Percentiles rank a stretch among this genome's conserved stretches.
phyloP scores from a whole-genome alignment of 129 eudicot genomes.

The Glebionis coronaria region DNA sequence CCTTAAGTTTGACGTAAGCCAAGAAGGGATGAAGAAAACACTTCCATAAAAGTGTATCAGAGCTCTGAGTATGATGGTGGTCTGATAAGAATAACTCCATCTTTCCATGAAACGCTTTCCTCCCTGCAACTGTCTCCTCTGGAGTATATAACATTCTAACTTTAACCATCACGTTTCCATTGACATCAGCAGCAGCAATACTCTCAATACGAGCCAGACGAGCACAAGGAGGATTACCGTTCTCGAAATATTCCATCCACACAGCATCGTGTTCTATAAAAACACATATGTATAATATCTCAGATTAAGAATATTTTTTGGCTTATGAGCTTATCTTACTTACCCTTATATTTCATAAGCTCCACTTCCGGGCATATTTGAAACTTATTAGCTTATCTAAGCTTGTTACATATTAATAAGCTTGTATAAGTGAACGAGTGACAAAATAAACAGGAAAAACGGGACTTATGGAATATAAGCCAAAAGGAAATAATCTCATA shows the following conservation, averaged over 20 bases:
- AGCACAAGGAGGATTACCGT: conserved; percentile 49
- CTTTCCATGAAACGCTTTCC: conserved; percentile 60
- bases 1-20: conserved; percentile 59
- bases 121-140: conserved; percentile 64
- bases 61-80: conserved; percentile 62
- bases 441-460: too few species aligned
- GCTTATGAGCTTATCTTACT: too few species aligned
- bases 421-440: too few species aligned
- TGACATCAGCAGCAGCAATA: conserved; percentile 44
- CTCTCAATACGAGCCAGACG: conserved; percentile 41
- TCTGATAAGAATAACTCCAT: conserved; percentile 65
- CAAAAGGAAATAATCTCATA: too few species aligned
- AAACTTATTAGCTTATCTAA: too few species aligned
- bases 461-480: too few species aligned
- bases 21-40: conserved; percentile 65
- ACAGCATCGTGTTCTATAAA: too few species aligned
- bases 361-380: too few species aligned
- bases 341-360: too few species aligned
- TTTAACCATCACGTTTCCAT: conserved; percentile 47
- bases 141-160: conserved; percentile 72
- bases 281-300: too few species aligned
- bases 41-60: conserved; percentile 56
- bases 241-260: conserved; percentile 13
- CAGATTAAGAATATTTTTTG: too few species aligned
- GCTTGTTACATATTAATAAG: too few species aligned